Evolutionary conservation across 2,329 filamentous ascomycete species (phyloP).

Genomic region (Colletotrichum chrysophilum): DNA sequence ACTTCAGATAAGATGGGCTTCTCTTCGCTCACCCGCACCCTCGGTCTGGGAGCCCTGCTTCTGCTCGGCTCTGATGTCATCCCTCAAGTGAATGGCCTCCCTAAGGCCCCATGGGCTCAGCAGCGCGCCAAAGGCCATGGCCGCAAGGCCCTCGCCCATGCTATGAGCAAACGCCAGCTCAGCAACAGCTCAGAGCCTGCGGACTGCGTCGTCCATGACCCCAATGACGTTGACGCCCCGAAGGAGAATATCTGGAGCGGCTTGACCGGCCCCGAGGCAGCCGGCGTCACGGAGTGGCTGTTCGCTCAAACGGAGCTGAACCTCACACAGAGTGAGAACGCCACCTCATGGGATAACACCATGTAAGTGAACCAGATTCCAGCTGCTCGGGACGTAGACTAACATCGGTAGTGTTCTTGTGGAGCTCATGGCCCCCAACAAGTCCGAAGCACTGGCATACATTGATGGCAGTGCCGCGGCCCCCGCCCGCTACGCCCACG

Average conservation of each 20-base stretch:
- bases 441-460: slow-evolving; percentile 51
- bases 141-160: slow-evolving; percentile 2
- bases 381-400: not conserved
- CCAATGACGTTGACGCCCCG: slow-evolving; percentile 34
- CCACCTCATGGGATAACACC: slow-evolving; percentile 40
- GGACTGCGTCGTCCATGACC: not conserved
- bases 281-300: slow-evolving; percentile 42
- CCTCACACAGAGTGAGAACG: slow-evolving; percentile 37
- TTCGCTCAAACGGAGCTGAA: slow-evolving; percentile 44
- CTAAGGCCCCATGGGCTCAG: slow-evolving; percentile 10
- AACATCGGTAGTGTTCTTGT: slow-evolving; percentile 27
- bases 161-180: slow-evolving; percentile 3
- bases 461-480: slow-evolving; percentile 40
- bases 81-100: not conserved
- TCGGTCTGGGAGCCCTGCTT: slow-evolving; percentile 3
- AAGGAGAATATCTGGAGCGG: slow-evolving; percentile 46
- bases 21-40: not conserved
- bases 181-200: not conserved
- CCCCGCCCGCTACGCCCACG: slow-evolving; percentile 48
- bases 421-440: slow-evolving; percentile 51
- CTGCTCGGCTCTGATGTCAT: not conserved
- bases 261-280: slow-evolving; percentile 41
- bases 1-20: not conserved
- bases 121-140: slow-evolving; percentile 13
- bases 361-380: slow-evolving; percentile 26